Evolutionary conservation across 257 asterid genomes (phyloP).

Genomic region (Agastache rugosa): DNA sequence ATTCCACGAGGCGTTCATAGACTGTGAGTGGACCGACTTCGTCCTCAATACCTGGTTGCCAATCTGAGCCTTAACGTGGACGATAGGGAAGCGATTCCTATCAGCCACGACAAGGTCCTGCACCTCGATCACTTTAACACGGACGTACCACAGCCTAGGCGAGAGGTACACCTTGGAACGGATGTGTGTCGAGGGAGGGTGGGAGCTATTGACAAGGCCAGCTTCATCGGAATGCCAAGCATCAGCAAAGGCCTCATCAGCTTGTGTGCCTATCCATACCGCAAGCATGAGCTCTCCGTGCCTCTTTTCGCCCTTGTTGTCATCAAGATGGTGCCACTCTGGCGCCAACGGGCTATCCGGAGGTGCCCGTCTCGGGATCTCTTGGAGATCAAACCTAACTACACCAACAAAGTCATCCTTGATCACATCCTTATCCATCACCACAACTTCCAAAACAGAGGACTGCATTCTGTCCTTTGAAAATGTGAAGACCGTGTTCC

Average conservation of each 20-base stretch:
- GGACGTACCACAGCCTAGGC: slow-evolving; percentile 86
- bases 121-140: slow-evolving; percentile 83
- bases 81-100: slow-evolving; percentile 59
- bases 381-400: slow-evolving; percentile 64
- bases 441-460: slow-evolving; percentile 65
- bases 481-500: slow-evolving; percentile 84
- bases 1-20: slow-evolving; percentile 67
- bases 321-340: slow-evolving; percentile 78
- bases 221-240: slow-evolving; percentile 90
- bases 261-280: slow-evolving; percentile 94
- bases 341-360: slow-evolving; percentile 99
- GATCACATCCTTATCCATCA: slow-evolving; percentile 75
- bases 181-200: slow-evolving; percentile 44
- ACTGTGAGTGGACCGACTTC: slow-evolving; percentile 56
- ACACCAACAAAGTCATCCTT: slow-evolving; percentile 80
- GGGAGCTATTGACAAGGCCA: slow-evolving; percentile 46
- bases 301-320: slow-evolving; percentile 63
- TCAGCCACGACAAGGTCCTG: slow-evolving; percentile 69
- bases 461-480: slow-evolving; percentile 76
- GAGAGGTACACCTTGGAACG: slow-evolving; percentile 91
- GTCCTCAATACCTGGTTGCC: slow-evolving; percentile 76
- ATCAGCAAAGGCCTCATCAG: slow-evolving; percentile 92
- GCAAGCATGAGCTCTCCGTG: slow-evolving; percentile 88
- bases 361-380: slow-evolving; percentile 78
- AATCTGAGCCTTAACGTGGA: slow-evolving; percentile 69